Percentiles rank a stretch among this genome's conserved stretches.
Conservation (phyloP, 345 rosid genomes). For the Angophora floribunda region DNA sequence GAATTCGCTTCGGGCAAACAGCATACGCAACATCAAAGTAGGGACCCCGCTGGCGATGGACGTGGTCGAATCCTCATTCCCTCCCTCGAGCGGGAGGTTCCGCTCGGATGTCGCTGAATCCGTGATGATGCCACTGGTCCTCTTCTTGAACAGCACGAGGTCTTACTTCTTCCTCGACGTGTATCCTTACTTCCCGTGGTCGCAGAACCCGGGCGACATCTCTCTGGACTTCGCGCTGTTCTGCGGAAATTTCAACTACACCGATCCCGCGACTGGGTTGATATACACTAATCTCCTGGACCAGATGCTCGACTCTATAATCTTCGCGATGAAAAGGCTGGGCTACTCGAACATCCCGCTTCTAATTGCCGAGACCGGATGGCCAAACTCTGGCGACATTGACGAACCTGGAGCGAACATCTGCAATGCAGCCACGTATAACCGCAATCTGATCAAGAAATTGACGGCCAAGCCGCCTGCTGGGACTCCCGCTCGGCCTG, state of each 20-base stretch:
- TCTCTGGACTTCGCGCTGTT: slow-evolving; percentile 46
- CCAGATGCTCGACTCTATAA: slow-evolving; percentile 68
- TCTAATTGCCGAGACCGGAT: slow-evolving; percentile 72
- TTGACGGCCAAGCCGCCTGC: slow-evolving; percentile 29
- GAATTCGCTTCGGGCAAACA: slow-evolving; percentile 23
- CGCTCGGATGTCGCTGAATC: slow-evolving; percentile 32
- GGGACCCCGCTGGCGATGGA: slow-evolving; percentile 83
- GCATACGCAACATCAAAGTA: slow-evolving; percentile 48
- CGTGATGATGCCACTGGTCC: slow-evolving; percentile 49
- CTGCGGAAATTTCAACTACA: slow-evolving; percentile 24
- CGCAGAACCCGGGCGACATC: slow-evolving; percentile 23
- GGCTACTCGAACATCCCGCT: slow-evolving; percentile 41
- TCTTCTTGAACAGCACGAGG: slow-evolving; percentile 49
- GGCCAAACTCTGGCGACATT: slow-evolving; percentile 71
- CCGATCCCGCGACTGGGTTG: slow-evolving; percentile 42
- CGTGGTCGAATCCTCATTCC: slow-evolving; percentile 30
- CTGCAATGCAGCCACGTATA: slow-evolving; percentile 67
- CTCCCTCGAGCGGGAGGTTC: slow-evolving; percentile 63
- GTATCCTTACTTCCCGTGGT: slow-evolving; percentile 79
- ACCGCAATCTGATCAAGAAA: slow-evolving; percentile 49
- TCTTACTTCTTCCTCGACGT: slow-evolving; percentile 69
- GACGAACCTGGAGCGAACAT: slow-evolving; percentile 58
- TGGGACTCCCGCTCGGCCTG: slow-evolving; percentile 78
- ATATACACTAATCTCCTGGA: slow-evolving; percentile 62
- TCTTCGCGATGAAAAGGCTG: slow-evolving; percentile 50